Percentiles rank a stretch among this genome's conserved stretches.
Evolutionary conservation across 768 basidiomycete genomes (phyloP).

Genomic region (Hypholoma sublateritium): DNA sequence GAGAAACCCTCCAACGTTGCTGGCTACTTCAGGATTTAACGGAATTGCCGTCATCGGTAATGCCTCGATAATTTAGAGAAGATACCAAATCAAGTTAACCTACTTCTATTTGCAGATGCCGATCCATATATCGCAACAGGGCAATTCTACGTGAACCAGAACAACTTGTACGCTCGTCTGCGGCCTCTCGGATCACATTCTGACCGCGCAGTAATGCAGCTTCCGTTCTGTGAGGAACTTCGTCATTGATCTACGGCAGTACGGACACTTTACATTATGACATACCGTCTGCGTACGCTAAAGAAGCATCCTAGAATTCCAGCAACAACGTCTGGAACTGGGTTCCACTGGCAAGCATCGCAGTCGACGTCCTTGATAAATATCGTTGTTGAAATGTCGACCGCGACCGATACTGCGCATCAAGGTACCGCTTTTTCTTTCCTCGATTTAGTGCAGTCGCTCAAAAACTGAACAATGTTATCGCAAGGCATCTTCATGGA

Average conservation of each 20-base stretch:
- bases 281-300: neutral
- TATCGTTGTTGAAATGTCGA: conserved; percentile 72
- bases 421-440: conserved; percentile 43
- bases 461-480: neutral
- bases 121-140: conserved; percentile 75
- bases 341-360: conserved; percentile 83
- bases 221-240: conserved; percentile 76
- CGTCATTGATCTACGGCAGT: conserved; percentile 63
- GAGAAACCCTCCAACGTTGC: conserved; percentile 61
- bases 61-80: conserved; percentile 2
- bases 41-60: conserved; percentile 78
- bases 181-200: neutral
- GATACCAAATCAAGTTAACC: neutral
- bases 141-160: conserved; percentile 63
- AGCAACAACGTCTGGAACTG: conserved; percentile 54
- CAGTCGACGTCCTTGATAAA: conserved; percentile 77
- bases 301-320: conserved; percentile 38
- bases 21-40: conserved; percentile 58
- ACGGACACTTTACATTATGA: neutral
- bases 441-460: neutral
- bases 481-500: conserved; percentile 69
- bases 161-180: conserved; percentile 57
- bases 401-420: conserved; percentile 60
- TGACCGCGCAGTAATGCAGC: conserved; percentile 28
- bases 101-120: conserved; percentile 44